Base-by-base conservation (phyloP, 495 filamentous ascomycete species). In the Parathielavia hyrcaniae region DNA sequence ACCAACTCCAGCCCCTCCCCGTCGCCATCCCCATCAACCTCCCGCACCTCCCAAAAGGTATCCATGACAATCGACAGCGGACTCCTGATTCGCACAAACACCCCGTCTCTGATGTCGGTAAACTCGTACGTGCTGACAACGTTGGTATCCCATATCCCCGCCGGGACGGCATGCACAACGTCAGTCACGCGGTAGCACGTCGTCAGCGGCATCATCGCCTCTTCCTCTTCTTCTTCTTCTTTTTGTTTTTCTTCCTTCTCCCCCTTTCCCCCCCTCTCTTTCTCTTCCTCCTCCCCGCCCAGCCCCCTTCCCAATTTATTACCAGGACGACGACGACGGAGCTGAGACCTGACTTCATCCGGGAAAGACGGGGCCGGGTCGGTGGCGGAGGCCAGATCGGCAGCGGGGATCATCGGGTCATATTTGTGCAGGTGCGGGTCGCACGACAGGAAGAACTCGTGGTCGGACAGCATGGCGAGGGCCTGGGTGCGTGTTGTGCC, bases 391-490 rank as follows among this genome's bases (percentile, higher is more conserved):
- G 58, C 41, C 5, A 20, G 32, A 1, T 30, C 38, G 38, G 39
- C 4, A 7, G 11, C 26, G 16, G 60, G 59, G 1, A 74, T 48
- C 0, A 53, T 48, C 0, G 52, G 40, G 20, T 71, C 69, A 62
- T 67, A 74, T 39, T 69, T 73, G 46, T 66, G 40, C 51, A 75
- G 60, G 64, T 74, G 73, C 30, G 77, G 75, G 59, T 77, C 72
- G 66, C 72, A 73, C 39, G 56, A 36, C 4, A 79, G 62, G 67
- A 76, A 71, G 67, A 77, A 76, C 5, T 56, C 60, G 61, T 77
- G 85, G 68, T 84, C 79, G 59, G 86, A 85, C 9, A 89, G 80
- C 13, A 83, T 77, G 43, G 76, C 71, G 39, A 89, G 69, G 39
- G 82, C 86, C 11, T 77, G 77, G 52, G 81, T 73, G 32, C 77